Conservation (phyloP, 306 rosid genomes). For the Sphenostylis stenocarpa region DNA sequence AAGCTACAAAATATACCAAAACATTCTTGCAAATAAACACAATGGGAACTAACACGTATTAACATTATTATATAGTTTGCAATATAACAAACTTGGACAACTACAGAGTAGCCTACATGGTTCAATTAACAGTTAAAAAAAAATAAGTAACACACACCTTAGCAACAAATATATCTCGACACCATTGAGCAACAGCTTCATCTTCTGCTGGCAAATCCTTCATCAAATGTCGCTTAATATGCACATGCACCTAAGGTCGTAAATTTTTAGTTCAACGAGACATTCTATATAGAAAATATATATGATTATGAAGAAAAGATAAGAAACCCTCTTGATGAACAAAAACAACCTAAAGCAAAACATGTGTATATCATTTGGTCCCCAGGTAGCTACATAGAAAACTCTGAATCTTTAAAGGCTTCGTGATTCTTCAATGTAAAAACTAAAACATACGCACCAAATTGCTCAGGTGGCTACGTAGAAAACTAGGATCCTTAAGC, state of each 20-base stretch:
- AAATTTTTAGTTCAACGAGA: background rate
- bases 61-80: background rate
- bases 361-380: background rate
- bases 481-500: constrained; percentile 19
- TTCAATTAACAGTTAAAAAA: background rate
- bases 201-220: constrained; percentile 72
- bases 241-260: constrained; percentile 64
- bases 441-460: background rate
- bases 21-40: background rate
- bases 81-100: background rate
- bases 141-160: constrained; percentile 49
- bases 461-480: background rate
- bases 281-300: background rate
- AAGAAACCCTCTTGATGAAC: constrained; percentile 5
- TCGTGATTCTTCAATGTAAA: background rate
- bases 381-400: background rate
- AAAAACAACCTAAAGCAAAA: constrained; percentile 10
- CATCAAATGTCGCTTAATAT: constrained; percentile 74
- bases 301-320: background rate
- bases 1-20: background rate
- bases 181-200: constrained; percentile 84
- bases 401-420: background rate
- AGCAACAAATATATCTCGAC: constrained; percentile 69
- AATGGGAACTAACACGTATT: background rate
- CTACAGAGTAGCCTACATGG: background rate